phyloP scores from a whole-genome alignment of 1,139 yeast species.

The Geotrichum histeridarum region DNA sequence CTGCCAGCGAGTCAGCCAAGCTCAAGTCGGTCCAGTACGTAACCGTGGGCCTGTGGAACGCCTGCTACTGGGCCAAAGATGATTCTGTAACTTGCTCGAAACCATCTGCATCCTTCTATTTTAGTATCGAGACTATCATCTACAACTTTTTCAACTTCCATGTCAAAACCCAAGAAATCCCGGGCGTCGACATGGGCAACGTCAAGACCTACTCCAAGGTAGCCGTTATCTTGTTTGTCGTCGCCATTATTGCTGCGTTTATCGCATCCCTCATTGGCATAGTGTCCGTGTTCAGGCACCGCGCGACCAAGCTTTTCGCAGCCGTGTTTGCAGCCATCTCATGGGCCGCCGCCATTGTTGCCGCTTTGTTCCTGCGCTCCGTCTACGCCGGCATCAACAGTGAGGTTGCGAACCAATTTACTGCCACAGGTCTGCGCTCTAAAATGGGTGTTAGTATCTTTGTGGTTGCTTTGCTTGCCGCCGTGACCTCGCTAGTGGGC shows the following conservation, averaged over 20 bases:
- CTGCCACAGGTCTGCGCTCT: too few relatives aligned
- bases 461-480: too few relatives aligned
- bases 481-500: too few relatives aligned
- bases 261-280: not conserved
- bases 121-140: slow-evolving; percentile 4
- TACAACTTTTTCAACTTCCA: slow-evolving; percentile 4
- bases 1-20: not conserved
- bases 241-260: not conserved
- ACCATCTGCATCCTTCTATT: not conserved
- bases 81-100: not conserved
- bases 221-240: not conserved
- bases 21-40: not conserved
- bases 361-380: not conserved
- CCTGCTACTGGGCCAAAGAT: slow-evolving; percentile 1
- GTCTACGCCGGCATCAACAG: not conserved
- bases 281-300: not conserved
- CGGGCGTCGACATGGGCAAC: not conserved
- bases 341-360: not conserved
- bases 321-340: not conserved
- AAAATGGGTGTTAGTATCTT: too few relatives aligned
- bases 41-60: slow-evolving; percentile 12
- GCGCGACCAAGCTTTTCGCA: not conserved
- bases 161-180: slow-evolving; percentile 5
- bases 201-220: not conserved
- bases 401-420: not conserved